Percentiles rank a stretch among this genome's conserved stretches.
Conservation (phyloP, 768 basidiomycete species). For the Erythrobasidium yunnanense region DNA sequence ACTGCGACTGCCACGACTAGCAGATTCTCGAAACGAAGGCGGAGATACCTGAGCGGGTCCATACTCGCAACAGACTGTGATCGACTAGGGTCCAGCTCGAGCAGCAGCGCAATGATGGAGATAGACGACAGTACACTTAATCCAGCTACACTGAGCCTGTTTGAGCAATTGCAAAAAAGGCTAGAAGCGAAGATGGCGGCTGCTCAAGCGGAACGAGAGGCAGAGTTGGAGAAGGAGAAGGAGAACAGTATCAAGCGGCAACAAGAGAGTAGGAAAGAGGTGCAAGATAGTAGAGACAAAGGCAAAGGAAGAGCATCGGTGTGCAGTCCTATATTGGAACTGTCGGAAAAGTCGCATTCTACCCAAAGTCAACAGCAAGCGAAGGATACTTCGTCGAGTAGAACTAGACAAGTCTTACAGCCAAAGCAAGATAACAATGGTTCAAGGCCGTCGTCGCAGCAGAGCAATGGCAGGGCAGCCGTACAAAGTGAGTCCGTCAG, state of each 20-base stretch:
- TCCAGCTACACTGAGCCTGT: not conserved
- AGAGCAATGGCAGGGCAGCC: too few species aligned
- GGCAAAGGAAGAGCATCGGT: not conserved
- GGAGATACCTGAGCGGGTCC: not conserved
- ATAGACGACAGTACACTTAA: not conserved
- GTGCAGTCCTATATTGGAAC: not conserved
- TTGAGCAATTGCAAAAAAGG: not conserved
- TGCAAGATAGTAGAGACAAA: not conserved
- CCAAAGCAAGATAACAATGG: too few species aligned
- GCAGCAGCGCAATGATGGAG: too few species aligned
- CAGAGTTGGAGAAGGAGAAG: not conserved
- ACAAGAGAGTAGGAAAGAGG: not conserved
- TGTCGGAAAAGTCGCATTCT: too few species aligned
- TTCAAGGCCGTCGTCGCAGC: too few species aligned
- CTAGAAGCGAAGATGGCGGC: not conserved
- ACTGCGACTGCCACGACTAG: not conserved
- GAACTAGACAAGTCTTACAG: not conserved
- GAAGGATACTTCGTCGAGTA: not conserved
- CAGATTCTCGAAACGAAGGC: constrained; percentile 14
- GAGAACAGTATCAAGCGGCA: not conserved
- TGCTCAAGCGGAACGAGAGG: not conserved
- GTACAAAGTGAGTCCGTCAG: too few species aligned
- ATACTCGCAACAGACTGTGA: not conserved
- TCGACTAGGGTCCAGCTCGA: not conserved
- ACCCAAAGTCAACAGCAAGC: not conserved